phyloP scores from a whole-genome alignment of 31 red algal species.

The Bonnemaisonia californica region DNA sequence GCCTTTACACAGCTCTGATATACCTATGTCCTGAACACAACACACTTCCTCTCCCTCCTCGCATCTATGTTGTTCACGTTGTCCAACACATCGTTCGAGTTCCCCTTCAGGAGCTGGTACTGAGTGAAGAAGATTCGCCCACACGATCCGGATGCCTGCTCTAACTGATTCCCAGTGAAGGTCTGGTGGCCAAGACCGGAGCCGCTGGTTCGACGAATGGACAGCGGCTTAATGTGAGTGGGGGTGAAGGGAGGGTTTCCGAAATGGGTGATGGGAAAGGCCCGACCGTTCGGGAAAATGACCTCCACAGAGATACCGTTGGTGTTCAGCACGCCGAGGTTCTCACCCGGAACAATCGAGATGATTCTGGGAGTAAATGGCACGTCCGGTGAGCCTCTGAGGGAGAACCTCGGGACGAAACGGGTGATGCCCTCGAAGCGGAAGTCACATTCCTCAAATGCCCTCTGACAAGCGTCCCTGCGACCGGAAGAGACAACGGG shows the following conservation, averaged over 20 bases:
- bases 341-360: slow-evolving; percentile 3
- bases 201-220: neutral
- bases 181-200: slow-evolving; percentile 67
- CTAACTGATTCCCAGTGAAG: slow-evolving; percentile 45
- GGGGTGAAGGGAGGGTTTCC: slow-evolving; percentile 38
- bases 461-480: neutral
- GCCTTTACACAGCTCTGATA: too few species aligned
- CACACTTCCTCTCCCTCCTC: slow-evolving; percentile 11
- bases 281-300: slow-evolving; percentile 4
- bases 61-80: too few species aligned
- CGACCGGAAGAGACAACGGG: neutral
- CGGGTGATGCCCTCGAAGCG: neutral
- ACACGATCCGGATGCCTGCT: slow-evolving; percentile 23
- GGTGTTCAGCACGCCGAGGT: slow-evolving; percentile 49
- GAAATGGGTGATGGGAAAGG: slow-evolving; percentile 36
- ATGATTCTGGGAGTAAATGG: slow-evolving; percentile 40
- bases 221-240: slow-evolving; percentile 53
- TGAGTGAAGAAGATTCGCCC: slow-evolving; percentile 37
- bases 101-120: slow-evolving; percentile 14
- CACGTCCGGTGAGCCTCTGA: slow-evolving; percentile 4
- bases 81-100: slow-evolving; percentile 17
- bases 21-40: too few species aligned
- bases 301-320: slow-evolving; percentile 42
- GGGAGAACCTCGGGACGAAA: slow-evolving; percentile 14
- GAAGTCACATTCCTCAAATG: slow-evolving; percentile 2